Base-by-base conservation (phyloP, 2,329 filamentous ascomycete genomes). In the Aspergillus sp. region DNA sequence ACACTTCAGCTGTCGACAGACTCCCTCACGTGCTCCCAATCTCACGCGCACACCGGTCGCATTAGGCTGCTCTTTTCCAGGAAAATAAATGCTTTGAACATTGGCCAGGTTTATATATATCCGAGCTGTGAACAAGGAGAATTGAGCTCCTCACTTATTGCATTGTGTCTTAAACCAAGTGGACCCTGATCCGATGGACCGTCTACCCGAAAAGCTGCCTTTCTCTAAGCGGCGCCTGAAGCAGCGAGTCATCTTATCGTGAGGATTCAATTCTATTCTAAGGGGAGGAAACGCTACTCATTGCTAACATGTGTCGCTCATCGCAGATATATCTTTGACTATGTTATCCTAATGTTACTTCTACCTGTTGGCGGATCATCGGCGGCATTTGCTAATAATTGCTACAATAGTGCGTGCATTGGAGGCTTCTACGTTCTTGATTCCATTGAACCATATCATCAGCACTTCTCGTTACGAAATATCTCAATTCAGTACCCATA, bases 401-500 rank as follows among this genome's bases (percentile, higher is more conserved):
- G 19, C 55, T n/a, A 21, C 32, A 30, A 41, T 69, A 86, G 84
- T 63, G 76, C 78, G 61, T 80, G 85, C 63, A 79, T 84, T 52
- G 72, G 77, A 53, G 76, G 78, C 58, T 86, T 86, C 72, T 79
- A 76, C 59, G 79, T 82, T 57, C 74, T 86, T 63, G 83, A 86
- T 69, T 78, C 79, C 59, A 67, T 80, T 54, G 80, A 84, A 66
- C 84, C 84, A 4, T 85, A 79, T 73, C 82, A 85, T 69, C 85
- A 86, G 68, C 83, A 78, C 62, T 87, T 87, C 70, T 81, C 84
- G 21, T 77, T 86, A 48, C 70, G 76, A 23, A 86, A 87, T 67
- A 83, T 81, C 65, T 83, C 82, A 55, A 76, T 87, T 8, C 81
- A 85, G 67, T 87, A 87, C 63, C 84, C 84, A 5, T 86, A 82